Evolutionary conservation across 1,284 basidiomycete species (phyloP), one percentile per base, ranked within the genome.

Genomic region (Mycosarcoma mackinlayi): DNA sequence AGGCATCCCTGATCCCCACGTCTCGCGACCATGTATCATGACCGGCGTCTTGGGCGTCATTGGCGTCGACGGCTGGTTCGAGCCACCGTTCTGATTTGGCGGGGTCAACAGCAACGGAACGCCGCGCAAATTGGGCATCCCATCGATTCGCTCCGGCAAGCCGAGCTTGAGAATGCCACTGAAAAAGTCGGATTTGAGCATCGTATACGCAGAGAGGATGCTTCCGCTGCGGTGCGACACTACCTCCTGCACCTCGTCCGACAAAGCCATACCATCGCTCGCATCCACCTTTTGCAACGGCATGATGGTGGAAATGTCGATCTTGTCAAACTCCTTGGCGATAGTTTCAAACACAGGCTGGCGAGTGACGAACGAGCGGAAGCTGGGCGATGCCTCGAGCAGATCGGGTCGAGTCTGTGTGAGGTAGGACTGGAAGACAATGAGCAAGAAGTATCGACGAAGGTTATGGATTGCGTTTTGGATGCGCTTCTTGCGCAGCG

Each of bases 171-270:
- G 55, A 46, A 82, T 78, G 10, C 81, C 81, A 27, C 71, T 71
- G 87, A 98, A 98, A 85, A 97, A 94, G 83, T 98, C 94, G 56
- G 92, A 94, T 85, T 99, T 99, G 79, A 98, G 86, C 77, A 98
- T 97, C 1, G 94, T 95, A 13, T 90, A 93, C 0, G 92, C 91
- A 3, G 93, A 95, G 1, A 98, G 84, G 62, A 98, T 92, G 58
- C 87, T 89, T 6, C 96, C 96, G 6, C 88, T 88, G 47, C 96
- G 89, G 76, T 91, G 91, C 24, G 89, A 87, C 14, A 99, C 94
- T 13, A 83, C 81, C 19, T 80, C 81, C 44, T 80, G 73, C 50
- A 82, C 79, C 60, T 82, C 80, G 41, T 79, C 74, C 57, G 81
- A 78, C 48, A 92, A 87, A 8, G 93, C 93, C 76, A 92, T 87